Evolutionary conservation across 2,329 filamentous ascomycete species (phyloP).

Genomic region (Seiridium cupressi): DNA sequence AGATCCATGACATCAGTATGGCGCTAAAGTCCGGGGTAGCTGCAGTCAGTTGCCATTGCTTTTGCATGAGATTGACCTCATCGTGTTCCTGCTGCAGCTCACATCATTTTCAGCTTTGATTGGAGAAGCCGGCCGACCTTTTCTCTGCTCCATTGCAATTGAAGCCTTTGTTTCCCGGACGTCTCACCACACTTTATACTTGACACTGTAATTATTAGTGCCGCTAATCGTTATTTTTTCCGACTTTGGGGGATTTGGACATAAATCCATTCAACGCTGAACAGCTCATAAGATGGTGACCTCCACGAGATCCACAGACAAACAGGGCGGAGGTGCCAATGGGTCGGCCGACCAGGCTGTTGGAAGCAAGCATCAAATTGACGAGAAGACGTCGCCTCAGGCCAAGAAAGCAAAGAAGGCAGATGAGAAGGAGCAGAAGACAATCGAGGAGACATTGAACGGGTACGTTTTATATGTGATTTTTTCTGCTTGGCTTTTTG

Average conservation of each 20-base stretch:
- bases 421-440: slow-evolving; percentile 43
- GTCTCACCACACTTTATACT: too few species aligned
- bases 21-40: background rate
- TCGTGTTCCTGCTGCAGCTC: too few species aligned
- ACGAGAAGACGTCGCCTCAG: slow-evolving; percentile 27
- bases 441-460: slow-evolving; percentile 49
- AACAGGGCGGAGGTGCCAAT: slow-evolving; percentile 13
- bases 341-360: slow-evolving; percentile 12
- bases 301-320: slow-evolving; percentile 15
- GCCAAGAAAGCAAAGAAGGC: slow-evolving; percentile 37
- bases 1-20: background rate
- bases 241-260: too few species aligned
- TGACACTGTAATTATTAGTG: too few species aligned
- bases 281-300: background rate
- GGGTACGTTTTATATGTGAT: slow-evolving; percentile 14
- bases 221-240: too few species aligned
- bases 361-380: slow-evolving; percentile 34
- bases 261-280: too few species aligned
- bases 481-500: too few species aligned
- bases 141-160: too few species aligned
- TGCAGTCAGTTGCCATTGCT: background rate
- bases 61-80: background rate
- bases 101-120: too few species aligned
- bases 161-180: too few species aligned
- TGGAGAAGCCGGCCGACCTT: too few species aligned